Evolutionary conservation across 1,284 basidiomycete genomes (phyloP).

Genomic region (Marasmius sp.): DNA sequence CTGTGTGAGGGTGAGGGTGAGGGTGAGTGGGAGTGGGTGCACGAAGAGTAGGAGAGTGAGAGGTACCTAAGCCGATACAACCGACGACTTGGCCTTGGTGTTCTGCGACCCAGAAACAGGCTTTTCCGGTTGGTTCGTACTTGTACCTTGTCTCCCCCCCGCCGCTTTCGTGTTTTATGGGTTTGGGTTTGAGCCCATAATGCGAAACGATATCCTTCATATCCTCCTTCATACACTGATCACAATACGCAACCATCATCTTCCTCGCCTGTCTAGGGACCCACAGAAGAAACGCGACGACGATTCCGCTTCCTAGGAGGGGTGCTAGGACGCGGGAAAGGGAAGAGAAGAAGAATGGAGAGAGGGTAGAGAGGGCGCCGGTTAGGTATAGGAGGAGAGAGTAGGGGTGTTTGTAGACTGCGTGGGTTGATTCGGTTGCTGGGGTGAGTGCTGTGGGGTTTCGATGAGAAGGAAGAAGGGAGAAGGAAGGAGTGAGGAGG

Average conservation of each 20-base stretch:
- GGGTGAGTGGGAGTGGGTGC: not conserved
- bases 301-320: not conserved
- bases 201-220: not conserved
- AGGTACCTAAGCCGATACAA: not conserved
- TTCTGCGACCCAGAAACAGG: not conserved
- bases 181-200: not conserved
- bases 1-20: not conserved
- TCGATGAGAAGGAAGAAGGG: not conserved
- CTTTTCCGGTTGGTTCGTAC: not conserved
- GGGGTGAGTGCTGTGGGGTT: not conserved
- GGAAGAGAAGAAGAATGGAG: not conserved
- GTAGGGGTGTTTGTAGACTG: not conserved
- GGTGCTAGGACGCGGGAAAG: not conserved
- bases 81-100: not conserved
- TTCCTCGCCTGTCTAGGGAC: not conserved
- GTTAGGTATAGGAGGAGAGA: not conserved
- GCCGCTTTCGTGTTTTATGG: not conserved
- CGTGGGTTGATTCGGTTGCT: not conserved
- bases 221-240: not conserved
- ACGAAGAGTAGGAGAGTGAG: not conserved
- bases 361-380: not conserved
- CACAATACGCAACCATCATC: not conserved
- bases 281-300: not conserved
- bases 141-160: not conserved
- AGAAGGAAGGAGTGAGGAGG: not conserved